A percentile compares a stretch with the other conserved stretches of the same genome.
phyloP scores from a whole-genome alignment of 2,329 filamentous ascomycete species.

The Clonostachys solani region DNA sequence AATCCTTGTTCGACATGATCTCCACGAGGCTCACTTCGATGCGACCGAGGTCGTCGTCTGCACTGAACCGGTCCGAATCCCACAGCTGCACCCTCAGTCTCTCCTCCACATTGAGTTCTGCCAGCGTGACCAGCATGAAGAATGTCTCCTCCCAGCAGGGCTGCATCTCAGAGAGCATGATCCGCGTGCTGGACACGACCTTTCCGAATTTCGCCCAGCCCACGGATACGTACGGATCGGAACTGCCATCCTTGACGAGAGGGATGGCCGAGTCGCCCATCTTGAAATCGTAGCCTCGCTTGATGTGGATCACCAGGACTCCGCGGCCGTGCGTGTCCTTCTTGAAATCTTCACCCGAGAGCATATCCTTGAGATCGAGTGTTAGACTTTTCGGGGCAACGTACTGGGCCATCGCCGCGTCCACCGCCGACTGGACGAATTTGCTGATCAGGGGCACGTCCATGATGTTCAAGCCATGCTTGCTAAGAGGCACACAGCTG shows the following conservation, averaged over 20 bases:
- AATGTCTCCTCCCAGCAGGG: slow-evolving; percentile 69
- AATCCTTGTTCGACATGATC: slow-evolving; percentile 55
- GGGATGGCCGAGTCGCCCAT: slow-evolving; percentile 63
- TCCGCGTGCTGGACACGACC: slow-evolving; percentile 57
- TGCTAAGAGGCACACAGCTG: slow-evolving; percentile 66
- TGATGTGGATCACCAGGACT: slow-evolving; percentile 62
- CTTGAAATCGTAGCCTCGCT: slow-evolving; percentile 66
- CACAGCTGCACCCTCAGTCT: slow-evolving; percentile 66
- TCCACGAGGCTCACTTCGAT: slow-evolving; percentile 66
- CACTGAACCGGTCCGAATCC: slow-evolving; percentile 70
- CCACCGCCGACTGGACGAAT: slow-evolving; percentile 71
- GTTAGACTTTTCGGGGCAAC: slow-evolving; percentile 74
- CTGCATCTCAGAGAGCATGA: slow-evolving; percentile 61
- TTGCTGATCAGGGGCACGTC: slow-evolving; percentile 70
- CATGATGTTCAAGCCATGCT: slow-evolving; percentile 68
- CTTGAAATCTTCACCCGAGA: slow-evolving; percentile 75
- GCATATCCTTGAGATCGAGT: slow-evolving; percentile 71
- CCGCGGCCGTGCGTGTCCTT: slow-evolving; percentile 66
- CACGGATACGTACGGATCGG: slow-evolving; percentile 68
- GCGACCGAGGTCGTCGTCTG: slow-evolving; percentile 70
- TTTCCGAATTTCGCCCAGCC: slow-evolving; percentile 75
- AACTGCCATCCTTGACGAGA: slow-evolving; percentile 52
- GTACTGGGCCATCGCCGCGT: slow-evolving; percentile 70
- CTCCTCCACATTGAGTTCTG: slow-evolving; percentile 70
- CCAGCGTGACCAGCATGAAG: slow-evolving; percentile 63